Conservation (phyloP, 805 yeast species). For the Nakazawaea pomicola region DNA sequence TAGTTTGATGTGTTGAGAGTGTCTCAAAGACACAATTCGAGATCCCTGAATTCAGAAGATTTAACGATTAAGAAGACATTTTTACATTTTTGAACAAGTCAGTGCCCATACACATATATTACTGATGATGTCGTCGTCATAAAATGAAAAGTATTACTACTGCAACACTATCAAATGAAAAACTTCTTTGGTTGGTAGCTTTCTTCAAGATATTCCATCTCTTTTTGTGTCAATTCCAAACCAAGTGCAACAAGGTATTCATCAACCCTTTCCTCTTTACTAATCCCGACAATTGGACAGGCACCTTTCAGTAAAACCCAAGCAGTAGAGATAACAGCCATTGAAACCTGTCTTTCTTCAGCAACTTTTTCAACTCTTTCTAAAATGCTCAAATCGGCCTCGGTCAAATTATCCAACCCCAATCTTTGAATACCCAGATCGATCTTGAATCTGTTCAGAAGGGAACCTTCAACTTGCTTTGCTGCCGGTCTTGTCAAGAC, state of each 20-base stretch:
- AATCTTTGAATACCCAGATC: slow-evolving; percentile 8
- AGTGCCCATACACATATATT: too few relatives aligned
- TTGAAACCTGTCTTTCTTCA: slow-evolving; percentile 36
- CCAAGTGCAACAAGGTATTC: slow-evolving; percentile 42
- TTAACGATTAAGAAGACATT: too few relatives aligned
- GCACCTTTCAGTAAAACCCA: slow-evolving; percentile 50
- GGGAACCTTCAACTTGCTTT: neutral
- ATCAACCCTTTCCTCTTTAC: slow-evolving; percentile 42
- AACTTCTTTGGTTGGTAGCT: slow-evolving; percentile 24
- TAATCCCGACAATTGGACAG: slow-evolving; percentile 52
- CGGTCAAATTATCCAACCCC: slow-evolving; percentile 19
- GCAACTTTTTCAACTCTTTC: slow-evolving; percentile 51
- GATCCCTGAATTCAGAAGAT: too few relatives aligned
- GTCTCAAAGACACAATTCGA: too few relatives aligned
- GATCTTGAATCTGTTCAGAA: neutral
- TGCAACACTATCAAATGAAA: neutral
- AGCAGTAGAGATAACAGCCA: slow-evolving; percentile 52
- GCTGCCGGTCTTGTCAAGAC: slow-evolving; percentile 46
- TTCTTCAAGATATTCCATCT: slow-evolving; percentile 31
- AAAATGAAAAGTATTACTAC: neutral
- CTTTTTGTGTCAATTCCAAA: slow-evolving; percentile 33
- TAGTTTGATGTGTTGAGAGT: too few relatives aligned
- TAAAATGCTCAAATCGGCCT: slow-evolving; percentile 31
- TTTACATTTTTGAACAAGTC: too few relatives aligned
- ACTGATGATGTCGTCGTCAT: too few relatives aligned